Base-by-base conservation (phyloP, 495 filamentous ascomycete species). In the Daldinia grandis region DNA sequence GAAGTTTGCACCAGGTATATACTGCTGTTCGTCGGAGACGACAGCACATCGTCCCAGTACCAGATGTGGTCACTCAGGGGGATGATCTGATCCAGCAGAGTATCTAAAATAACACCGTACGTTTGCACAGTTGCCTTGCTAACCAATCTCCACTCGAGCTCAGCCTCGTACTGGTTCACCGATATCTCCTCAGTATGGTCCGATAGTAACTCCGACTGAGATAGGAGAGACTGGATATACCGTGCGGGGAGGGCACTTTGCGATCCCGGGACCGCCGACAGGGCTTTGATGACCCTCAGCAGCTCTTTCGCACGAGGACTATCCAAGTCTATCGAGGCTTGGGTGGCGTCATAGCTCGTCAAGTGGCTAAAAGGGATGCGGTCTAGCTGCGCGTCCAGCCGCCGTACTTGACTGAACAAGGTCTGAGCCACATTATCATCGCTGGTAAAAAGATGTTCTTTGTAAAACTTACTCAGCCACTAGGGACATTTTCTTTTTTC, bases 41-140 rank as follows among this genome's bases (percentile, higher is more conserved):
- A 85, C 44, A 95, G 78, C 1, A 97, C 85, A 60, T 93, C 88
- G 65, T 97, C 91, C 95, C 95, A 99, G 75, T 98, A 98, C 80
- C 88, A 91, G 38, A 96, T 90, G 73, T 98, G 93, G 44, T 95
- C 89, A 59, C 87, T 89, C 8, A 99, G 72, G 0, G 88, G 87
- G n/a, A 95, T 87, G 15, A 92, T 93, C 67, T 93, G 89, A 30
- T 93, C 88, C 5, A 97, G 80, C 1, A 98, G 81, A 0, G 85
- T 86, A 67, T 88, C 86, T 66, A 98, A 78, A 15, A 94, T 80
- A 17, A 92, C 76, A 0, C 95, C 95, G 67, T 97, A 94, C 0
- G 88, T 88, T 74, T 97, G 94, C 25, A 91, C 85, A 0, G 94
- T 90, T 2, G 93, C 94, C 78, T 98, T 99, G 74, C 89, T 90